These are phyloP conservation scores for Conticribra weissflogii DNA, from an alignment of 108 stramenopile genomes.

Conservation along the genomic window DNA sequence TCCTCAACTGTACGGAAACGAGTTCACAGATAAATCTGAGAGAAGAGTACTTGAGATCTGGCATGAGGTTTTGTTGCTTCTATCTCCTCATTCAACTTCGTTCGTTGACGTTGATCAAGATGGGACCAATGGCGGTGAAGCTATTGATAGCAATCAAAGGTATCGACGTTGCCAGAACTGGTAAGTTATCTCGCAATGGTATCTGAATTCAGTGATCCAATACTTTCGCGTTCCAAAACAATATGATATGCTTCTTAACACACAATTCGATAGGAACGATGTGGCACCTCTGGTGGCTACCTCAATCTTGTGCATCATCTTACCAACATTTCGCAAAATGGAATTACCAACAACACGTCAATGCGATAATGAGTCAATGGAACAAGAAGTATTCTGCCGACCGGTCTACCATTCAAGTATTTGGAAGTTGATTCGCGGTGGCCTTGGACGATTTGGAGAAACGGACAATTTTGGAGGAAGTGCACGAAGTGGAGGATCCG, in stretches of 20 bases:
- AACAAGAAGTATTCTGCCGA: slow-evolving; percentile 8
- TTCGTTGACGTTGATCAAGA: slow-evolving; percentile 1
- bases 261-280: slow-evolving; percentile 34
- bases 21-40: too few species aligned
- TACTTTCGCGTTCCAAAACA: not conserved
- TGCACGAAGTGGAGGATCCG: not conserved
- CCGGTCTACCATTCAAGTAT: slow-evolving; percentile 44
- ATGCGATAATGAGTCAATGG: not conserved
- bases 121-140: not conserved
- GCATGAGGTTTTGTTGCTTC: slow-evolving; percentile 36
- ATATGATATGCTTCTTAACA: too few species aligned
- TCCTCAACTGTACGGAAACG: slow-evolving; percentile 40
- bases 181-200: too few species aligned
- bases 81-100: slow-evolving; percentile 28
- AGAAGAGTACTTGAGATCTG: slow-evolving; percentile 24
- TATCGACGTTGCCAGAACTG: slow-evolving; percentile 22
- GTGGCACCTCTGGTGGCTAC: slow-evolving; percentile 55
- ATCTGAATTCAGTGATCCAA: not conserved
- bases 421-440: slow-evolving; percentile 63
- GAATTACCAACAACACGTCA: slow-evolving; percentile 33
- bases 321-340: slow-evolving; percentile 51
- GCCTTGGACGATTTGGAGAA: slow-evolving; percentile 56
- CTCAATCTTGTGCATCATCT: slow-evolving; percentile 57
- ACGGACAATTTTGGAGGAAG: slow-evolving; percentile 27
- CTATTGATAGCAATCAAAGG: too few species aligned